Base-by-base conservation (phyloP, 345 rosid species). In the Geranium brycei region DNA sequence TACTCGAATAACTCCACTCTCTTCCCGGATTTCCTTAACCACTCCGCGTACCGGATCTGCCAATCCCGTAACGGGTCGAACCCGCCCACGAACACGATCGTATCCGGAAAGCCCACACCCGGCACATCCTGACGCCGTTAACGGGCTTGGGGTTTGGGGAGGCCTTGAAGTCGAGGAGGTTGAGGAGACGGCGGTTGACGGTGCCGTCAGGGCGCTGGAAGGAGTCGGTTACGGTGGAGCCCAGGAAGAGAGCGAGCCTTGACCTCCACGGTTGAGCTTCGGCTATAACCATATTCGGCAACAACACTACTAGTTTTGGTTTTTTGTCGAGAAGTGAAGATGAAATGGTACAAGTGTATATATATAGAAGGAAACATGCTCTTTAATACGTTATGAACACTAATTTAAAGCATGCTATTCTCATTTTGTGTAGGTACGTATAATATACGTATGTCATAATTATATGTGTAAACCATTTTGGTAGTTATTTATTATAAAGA, bases 61-160 rank as follows among this genome's bases (percentile, higher is more conserved):
- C 98, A 80, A 78, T 91, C 98, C 15, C 77, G 68, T 23, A 91
- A 78, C 66, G 96, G 92, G 64, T 91, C 98, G 17, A 83, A 81
- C 30, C 92, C 95, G 0, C 71, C 83, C 35, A 76, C 76, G 0
- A 82, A 60, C 66, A 86, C 83, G 69, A 88, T 1, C 64, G 83
- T 75, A 8, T 64, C 76, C 71, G 92, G 95, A 40, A 72, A 86
- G 3, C 84, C 80, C 70, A 84, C 17, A 31, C 60, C 69, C 58
- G 83, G 68, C 85, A 71, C 77, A 89, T 68, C 13, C 75, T 59
- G 69, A 91, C 83, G 66, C 74, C 62, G 63, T 73, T 64, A 71
- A 66, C 4, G 16, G 95, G 85, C 3, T 61, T 74, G 8, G 89
- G 84, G 47, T 71, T 81, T 11, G 87, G 70, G 32, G 83, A 62